These are phyloP conservation scores for Aspergillus kassunensis DNA, from an alignment of 495 filamentous ascomycete genomes.

Conservation along the genomic window DNA sequence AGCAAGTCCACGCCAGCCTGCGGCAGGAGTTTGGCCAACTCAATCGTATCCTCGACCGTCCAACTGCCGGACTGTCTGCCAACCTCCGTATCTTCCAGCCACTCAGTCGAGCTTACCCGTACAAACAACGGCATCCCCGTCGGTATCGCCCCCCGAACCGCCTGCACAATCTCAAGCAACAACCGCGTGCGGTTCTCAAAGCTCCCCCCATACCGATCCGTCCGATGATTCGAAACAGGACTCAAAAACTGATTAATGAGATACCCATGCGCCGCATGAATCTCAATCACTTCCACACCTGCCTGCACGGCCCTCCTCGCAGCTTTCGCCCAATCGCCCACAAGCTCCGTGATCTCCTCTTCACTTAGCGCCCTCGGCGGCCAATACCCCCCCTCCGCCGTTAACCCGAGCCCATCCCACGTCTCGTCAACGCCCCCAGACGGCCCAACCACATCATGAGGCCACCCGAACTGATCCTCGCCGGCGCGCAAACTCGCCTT, in stretches of 20 bases:
- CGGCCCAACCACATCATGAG: conserved; percentile 22
- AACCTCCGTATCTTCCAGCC: conserved; percentile 49
- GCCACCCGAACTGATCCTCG: conserved; percentile 18
- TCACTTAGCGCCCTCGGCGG: conserved; percentile 53
- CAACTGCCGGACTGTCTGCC: conserved; percentile 47
- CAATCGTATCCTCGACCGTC: conserved; percentile 52
- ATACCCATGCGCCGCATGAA: conserved; percentile 71
- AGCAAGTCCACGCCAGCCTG: conserved; percentile 56
- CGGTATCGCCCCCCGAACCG: conserved; percentile 57
- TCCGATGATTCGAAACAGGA: conserved; percentile 58
- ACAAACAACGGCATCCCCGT: conserved; percentile 64
- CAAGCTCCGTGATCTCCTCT: conserved; percentile 55
- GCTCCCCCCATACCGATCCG: conserved; percentile 65
- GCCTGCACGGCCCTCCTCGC: conserved; percentile 55
- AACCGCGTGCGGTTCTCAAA: conserved; percentile 67
- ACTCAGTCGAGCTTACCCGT: conserved; percentile 57
- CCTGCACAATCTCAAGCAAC: conserved; percentile 55
- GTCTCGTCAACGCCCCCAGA: conserved; percentile 6
- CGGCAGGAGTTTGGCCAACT: conserved; percentile 49
- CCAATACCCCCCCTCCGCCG: conserved; percentile 33
- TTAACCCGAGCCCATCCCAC: too few relatives aligned
- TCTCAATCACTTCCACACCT: conserved; percentile 74
- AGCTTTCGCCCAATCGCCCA: conserved; percentile 50
- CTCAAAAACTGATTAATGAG: conserved; percentile 70
- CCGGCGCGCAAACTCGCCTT: not conserved